Evolutionary conservation across 495 filamentous ascomycete genomes (phyloP).

Genomic region (Hypoxylon trugodes): DNA sequence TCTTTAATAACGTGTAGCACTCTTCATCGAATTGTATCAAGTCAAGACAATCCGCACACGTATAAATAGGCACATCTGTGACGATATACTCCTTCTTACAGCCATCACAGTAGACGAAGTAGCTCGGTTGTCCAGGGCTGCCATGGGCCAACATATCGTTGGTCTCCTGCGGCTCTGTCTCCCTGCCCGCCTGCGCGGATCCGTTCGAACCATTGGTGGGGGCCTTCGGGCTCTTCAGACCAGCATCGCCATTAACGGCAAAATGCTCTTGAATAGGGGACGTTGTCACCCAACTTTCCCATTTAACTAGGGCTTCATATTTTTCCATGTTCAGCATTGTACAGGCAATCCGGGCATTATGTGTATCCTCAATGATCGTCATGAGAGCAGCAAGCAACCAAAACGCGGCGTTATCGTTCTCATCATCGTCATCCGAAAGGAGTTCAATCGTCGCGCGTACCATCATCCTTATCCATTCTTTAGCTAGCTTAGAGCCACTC

Average conservation of each 20-base stretch:
- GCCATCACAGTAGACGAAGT: conserved; percentile 34
- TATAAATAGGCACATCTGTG: conserved; percentile 31
- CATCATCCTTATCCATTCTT: conserved; percentile 38
- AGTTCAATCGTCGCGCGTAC: conserved; percentile 51
- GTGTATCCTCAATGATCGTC: conserved; percentile 39
- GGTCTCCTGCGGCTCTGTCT: background rate
- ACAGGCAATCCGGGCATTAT: conserved; percentile 36
- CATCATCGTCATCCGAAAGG: conserved; percentile 53
- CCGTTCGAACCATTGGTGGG: background rate
- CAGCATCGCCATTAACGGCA: too few relatives aligned
- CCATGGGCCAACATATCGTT: background rate
- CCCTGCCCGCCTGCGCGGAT: too few relatives aligned
- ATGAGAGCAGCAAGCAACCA: conserved; percentile 42
- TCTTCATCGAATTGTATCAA: conserved; percentile 27
- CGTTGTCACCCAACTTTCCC: conserved; percentile 49
- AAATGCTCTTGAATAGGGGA: conserved; percentile 20
- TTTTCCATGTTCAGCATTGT: conserved; percentile 37
- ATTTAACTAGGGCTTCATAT: conserved; percentile 24
- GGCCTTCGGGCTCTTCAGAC: too few relatives aligned
- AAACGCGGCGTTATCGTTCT: conserved; percentile 54
- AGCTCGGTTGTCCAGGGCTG: conserved; percentile 23
- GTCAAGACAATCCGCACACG: conserved; percentile 37
- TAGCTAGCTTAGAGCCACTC: conserved; percentile 39
- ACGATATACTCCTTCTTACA: conserved; percentile 38
- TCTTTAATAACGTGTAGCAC: conserved; percentile 44